Percentiles rank a stretch among this genome's conserved stretches.
phyloP scores from a whole-genome alignment of 2,329 filamentous ascomycete species.

The Pseudogymnoascus sp. region DNA sequence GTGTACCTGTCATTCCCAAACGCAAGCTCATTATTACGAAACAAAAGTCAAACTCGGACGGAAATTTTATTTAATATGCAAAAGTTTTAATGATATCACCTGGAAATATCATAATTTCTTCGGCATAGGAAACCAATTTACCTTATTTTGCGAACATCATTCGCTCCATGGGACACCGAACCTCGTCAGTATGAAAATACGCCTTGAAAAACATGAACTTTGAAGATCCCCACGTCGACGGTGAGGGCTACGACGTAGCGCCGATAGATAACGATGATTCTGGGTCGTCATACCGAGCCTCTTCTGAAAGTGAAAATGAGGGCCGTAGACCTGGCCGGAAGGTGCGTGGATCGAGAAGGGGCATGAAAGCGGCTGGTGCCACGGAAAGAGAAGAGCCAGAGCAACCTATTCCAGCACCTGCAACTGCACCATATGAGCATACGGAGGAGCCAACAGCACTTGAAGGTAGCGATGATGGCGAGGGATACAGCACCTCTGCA shows the following conservation, averaged over 20 bases:
- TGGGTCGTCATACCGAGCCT: not conserved
- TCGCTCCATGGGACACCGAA: not conserved
- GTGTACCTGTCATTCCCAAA: not conserved
- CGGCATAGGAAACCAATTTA: not conserved
- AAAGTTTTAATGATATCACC: not conserved
- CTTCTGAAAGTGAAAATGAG: not conserved
- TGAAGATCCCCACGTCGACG: not conserved
- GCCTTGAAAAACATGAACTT: conserved; percentile 11
- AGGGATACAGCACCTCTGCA: not conserved
- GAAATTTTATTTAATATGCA: not conserved
- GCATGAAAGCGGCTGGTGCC: not conserved
- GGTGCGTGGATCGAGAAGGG: not conserved
- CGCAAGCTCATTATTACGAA: not conserved
- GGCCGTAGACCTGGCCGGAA: not conserved
- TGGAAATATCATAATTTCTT: not conserved
- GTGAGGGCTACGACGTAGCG: not conserved
- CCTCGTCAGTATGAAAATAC: conserved; percentile 11
- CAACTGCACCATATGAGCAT: not conserved
- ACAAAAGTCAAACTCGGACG: not conserved
- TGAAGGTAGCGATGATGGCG: not conserved
- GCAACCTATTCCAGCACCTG: not conserved
- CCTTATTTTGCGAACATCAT: not conserved
- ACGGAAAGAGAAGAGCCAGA: not conserved
- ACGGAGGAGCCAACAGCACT: not conserved
- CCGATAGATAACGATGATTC: not conserved